Evolutionary conservation across 129 eudicot genomes (phyloP).

Genomic region (Silybum marianum): DNA sequence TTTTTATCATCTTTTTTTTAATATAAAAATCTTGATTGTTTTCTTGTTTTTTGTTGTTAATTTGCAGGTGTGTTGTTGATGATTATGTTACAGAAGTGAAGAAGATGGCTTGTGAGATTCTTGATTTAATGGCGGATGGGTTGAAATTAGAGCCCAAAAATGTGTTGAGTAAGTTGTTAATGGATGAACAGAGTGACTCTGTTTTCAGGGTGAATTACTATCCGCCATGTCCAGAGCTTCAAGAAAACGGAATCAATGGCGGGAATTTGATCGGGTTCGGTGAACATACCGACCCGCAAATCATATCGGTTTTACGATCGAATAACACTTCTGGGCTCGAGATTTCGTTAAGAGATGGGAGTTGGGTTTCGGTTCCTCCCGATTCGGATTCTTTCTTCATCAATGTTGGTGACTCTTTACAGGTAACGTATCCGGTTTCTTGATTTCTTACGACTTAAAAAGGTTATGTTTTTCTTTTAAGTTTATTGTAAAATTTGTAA

Average conservation of each 20-base stretch:
- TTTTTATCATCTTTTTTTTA: neutral
- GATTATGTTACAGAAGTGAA: slow-evolving; percentile 60
- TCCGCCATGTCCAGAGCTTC: slow-evolving; percentile 38
- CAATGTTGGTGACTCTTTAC: slow-evolving; percentile 47
- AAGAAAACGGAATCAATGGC: slow-evolving; percentile 27
- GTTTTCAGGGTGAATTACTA: slow-evolving; percentile 41
- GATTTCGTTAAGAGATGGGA: slow-evolving; percentile 30
- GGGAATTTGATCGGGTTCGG: slow-evolving; percentile 43
- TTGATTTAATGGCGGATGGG: slow-evolving; percentile 80
- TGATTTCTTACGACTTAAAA: no score
- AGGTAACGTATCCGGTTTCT: slow-evolving; percentile 13
- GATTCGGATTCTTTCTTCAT: slow-evolving; percentile 41
- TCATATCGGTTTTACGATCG: slow-evolving; percentile 37
- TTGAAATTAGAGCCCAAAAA: slow-evolving; percentile 52
- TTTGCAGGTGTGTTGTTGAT: slow-evolving; percentile 44
- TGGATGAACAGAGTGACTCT: slow-evolving; percentile 45
- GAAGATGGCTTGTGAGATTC: slow-evolving; percentile 72
- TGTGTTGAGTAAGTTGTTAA: slow-evolving; percentile 68
- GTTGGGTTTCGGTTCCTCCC: slow-evolving; percentile 38
- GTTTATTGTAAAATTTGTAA: neutral
- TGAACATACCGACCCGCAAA: slow-evolving; percentile 48
- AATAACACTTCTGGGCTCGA: slow-evolving; percentile 57
- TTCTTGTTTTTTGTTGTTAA: neutral
- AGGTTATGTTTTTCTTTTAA: neutral
- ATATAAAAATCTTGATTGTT: neutral